Evolutionary conservation across 139 green algal species (phyloP), one percentile per base, ranked within the genome.

Genomic region (Chlorella sorokiniana): DNA sequence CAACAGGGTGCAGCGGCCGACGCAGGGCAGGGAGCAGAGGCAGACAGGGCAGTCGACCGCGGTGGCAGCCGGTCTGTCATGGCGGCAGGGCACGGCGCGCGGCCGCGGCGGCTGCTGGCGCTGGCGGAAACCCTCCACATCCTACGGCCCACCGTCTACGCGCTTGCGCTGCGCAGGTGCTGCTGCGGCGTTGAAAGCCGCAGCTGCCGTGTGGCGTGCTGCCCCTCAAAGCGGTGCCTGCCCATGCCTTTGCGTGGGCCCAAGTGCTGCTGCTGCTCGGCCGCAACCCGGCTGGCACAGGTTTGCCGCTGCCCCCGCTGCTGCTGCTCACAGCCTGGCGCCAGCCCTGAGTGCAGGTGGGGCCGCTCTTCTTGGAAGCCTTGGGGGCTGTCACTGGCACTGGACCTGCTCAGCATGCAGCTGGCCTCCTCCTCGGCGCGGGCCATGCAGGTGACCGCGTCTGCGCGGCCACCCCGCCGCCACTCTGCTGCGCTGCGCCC

Each of bases 101-200:
- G 89, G 38, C 84, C 90, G 0, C 37, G 63, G 35, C 76, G 86
- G 9, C 81, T 95, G 25, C 48, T 96, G 40, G 85, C 82, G 63
- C 42, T 86, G 10, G 88, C 81, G 4, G 93, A 97, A 83, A 54
- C 95, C 31, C 83, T 94, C 35, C 69, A 93, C 89, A 90, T 96
- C 31, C 72, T 92, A 81, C 82, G 94, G 18, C 94, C 94, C 0
- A 68, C 97, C 4, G 18, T 94, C 5, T 96, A 97, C 59, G 85
- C 90, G 2, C 40, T 80, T 23, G 35, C 92, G 73, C 86, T 96
- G 51, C 84, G 85, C 6, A 78, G 80, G 90, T 91, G 14, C 14
- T 11, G 48, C 48, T 59, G 48, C 11, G 11, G 48, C 16, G n/a
- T n/a, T n/a, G n/a, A n/a, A n/a, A n/a, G n/a, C n/a, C n/a, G n/a